Evolutionary conservation across 2,329 filamentous ascomycete genomes (phyloP).

Genomic region (Sphaerostilbella broomeana): DNA sequence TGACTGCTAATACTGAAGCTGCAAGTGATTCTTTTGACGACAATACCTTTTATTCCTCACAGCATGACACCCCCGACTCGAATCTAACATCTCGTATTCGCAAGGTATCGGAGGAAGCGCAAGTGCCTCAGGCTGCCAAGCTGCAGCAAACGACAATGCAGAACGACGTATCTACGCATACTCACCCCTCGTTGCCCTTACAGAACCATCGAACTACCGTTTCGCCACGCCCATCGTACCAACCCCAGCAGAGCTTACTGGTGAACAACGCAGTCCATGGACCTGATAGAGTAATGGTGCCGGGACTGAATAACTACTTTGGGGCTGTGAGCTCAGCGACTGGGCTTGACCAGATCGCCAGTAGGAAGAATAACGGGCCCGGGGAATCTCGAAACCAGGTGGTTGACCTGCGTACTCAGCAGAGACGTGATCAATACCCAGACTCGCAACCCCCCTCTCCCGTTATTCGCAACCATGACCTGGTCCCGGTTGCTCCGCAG

Average conservation of each 20-base stretch:
- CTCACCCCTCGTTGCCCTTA: neutral
- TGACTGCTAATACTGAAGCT: slow-evolving; percentile 50
- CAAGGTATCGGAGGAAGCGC: slow-evolving; percentile 35
- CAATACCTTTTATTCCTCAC: slow-evolving; percentile 94
- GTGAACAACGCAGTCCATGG: slow-evolving; percentile 10
- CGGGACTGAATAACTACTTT: slow-evolving; percentile 27
- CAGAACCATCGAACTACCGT: neutral
- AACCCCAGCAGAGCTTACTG: slow-evolving; percentile 11
- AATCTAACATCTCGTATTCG: slow-evolving; percentile 42
- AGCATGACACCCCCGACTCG: slow-evolving; percentile 68
- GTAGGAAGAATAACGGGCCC: slow-evolving; percentile 36
- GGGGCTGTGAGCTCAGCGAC: slow-evolving; percentile 13
- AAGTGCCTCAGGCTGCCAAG: slow-evolving; percentile 15
- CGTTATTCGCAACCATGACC: slow-evolving; percentile 66
- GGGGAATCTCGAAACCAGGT: slow-evolving; percentile 33
- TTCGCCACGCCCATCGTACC: slow-evolving; percentile 5
- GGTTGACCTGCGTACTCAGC: slow-evolving; percentile 15
- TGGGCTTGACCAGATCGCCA: slow-evolving; percentile 25
- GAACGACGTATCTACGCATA: neutral
- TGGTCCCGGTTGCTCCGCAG: slow-evolving; percentile 66
- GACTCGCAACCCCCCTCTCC: slow-evolving; percentile 44
- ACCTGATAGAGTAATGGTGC: slow-evolving; percentile 20
- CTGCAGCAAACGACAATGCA: slow-evolving; percentile 11
- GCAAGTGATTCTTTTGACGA: slow-evolving; percentile 81
- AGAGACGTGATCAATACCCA: slow-evolving; percentile 20